These are phyloP conservation scores for Penicillium sp. DNA, from an alignment of 2,329 filamentous ascomycete genomes.

Conservation along the genomic window DNA sequence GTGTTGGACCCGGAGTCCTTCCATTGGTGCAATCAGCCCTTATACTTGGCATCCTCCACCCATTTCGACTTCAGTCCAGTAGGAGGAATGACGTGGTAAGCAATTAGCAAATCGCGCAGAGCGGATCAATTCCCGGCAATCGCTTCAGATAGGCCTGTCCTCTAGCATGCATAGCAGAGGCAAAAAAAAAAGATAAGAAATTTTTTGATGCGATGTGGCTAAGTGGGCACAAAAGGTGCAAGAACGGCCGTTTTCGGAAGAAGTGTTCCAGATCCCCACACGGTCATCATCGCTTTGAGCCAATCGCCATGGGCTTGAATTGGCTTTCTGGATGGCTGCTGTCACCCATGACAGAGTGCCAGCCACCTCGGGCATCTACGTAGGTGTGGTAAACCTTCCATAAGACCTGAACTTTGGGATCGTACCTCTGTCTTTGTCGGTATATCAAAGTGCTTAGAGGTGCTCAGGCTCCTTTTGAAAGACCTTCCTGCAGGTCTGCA, in stretches of 20 bases:
- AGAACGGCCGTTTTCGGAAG: constrained; percentile 5
- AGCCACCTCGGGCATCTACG: not conserved
- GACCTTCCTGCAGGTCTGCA: not conserved
- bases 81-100: constrained; percentile 1
- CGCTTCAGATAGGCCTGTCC: not conserved
- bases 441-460: not conserved
- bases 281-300: not conserved
- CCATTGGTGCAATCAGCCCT: not conserved
- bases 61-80: not conserved
- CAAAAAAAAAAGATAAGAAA: not conserved
- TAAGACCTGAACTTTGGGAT: not conserved
- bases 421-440: not conserved
- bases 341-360: not conserved
- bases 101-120: constrained; percentile 1
- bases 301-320: not conserved
- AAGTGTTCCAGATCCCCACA: not conserved
- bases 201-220: not conserved
- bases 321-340: not conserved
- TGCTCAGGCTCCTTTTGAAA: not conserved
- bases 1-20: not conserved
- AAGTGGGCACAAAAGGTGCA: not conserved
- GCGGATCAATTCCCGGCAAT: not conserved
- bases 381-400: not conserved
- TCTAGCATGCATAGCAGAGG: not conserved
- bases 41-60: constrained; percentile 1